phyloP scores from a whole-genome alignment of 2,329 filamentous ascomycete species.

The Elsinoe perseae region DNA sequence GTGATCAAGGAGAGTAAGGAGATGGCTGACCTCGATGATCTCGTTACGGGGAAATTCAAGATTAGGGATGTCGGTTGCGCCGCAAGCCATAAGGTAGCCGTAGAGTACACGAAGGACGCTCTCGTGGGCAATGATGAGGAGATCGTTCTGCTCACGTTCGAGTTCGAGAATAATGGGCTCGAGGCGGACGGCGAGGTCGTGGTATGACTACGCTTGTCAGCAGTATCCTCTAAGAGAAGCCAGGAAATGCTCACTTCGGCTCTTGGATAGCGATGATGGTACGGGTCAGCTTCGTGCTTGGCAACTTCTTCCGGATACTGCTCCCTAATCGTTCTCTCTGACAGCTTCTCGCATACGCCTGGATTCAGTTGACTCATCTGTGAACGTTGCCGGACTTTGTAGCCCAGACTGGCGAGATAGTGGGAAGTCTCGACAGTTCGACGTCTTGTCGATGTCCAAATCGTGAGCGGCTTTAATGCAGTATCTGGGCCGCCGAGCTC shows the following conservation, averaged over 20 bases:
- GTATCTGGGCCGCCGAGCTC: conserved; percentile 59
- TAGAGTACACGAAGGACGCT: conserved; percentile 95
- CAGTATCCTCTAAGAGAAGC: too few species aligned
- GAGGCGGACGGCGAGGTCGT: conserved; percentile 93
- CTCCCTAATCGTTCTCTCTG: conserved; percentile 69
- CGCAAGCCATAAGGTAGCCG: conserved; percentile 97
- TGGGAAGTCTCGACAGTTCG: conserved; percentile 86
- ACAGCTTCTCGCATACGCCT: conserved; percentile 89
- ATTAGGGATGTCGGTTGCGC: conserved; percentile 85
- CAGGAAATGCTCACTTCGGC: conserved; percentile 71
- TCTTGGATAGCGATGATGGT: conserved; percentile 91
- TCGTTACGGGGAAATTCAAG: conserved; percentile 92
- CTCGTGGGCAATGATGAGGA: conserved; percentile 97
- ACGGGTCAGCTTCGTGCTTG: conserved; percentile 90
- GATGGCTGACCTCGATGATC: conserved; percentile 69
- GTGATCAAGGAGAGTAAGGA: conserved; percentile 18
- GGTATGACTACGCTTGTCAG: conserved; percentile 65
- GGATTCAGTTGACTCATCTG: conserved; percentile 98
- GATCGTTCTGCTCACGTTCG: conserved; percentile 90
- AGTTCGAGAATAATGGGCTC: conserved; percentile 97
- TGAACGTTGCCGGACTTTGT: conserved; percentile 80
- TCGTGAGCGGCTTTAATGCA: conserved; percentile 69
- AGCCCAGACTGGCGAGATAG: conserved; percentile 69
- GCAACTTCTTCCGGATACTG: conserved; percentile 84
- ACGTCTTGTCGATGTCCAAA: conserved; percentile 91